phyloP scores from a whole-genome alignment of 1,139 yeast genomes.

The Sugiyamaella novakii region DNA sequence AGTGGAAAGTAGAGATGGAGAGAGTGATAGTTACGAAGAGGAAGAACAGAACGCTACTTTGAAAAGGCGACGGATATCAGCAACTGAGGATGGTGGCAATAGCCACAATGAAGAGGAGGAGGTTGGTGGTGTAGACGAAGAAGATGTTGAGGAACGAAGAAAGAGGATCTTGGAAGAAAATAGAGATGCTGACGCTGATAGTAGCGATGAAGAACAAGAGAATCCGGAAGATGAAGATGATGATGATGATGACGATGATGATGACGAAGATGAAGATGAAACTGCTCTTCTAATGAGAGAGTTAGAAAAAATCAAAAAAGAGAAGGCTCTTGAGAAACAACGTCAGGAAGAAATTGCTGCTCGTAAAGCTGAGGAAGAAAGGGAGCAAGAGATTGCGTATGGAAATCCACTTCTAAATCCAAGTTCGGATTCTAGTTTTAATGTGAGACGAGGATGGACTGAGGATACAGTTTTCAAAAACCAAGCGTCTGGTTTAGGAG shows the following conservation, averaged over 20 bases:
- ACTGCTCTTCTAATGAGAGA: slow-evolving; percentile 52
- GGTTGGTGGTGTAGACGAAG: slow-evolving; percentile 35
- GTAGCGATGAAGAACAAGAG: slow-evolving; percentile 19
- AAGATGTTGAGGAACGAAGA: slow-evolving; percentile 31
- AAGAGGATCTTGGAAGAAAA: slow-evolving; percentile 34
- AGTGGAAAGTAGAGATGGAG: slow-evolving; percentile 7
- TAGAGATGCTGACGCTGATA: slow-evolving; percentile 27
- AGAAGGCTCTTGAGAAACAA: slow-evolving; percentile 44
- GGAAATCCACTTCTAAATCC: slow-evolving; percentile 51
- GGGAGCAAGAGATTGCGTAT: slow-evolving; percentile 41
- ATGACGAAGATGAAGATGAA: slow-evolving; percentile 35
- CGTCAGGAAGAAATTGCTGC: slow-evolving; percentile 38
- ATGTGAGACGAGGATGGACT: slow-evolving; percentile 48
- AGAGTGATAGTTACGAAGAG: slow-evolving; percentile 18
- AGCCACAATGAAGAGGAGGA: background rate
- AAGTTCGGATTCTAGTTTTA: slow-evolving; percentile 23
- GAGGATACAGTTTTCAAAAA: slow-evolving; percentile 53
- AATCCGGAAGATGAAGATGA: slow-evolving; percentile 31
- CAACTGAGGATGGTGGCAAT: background rate
- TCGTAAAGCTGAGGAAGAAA: slow-evolving; percentile 40
- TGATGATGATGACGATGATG: slow-evolving; percentile 35
- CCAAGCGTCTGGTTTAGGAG: slow-evolving; percentile 39
- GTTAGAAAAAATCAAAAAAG: slow-evolving; percentile 54
- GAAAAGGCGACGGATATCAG: slow-evolving; percentile 9
- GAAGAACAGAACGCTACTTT: slow-evolving; percentile 19